Evolutionary conservation across 495 filamentous ascomycete genomes (phyloP), one percentile per base, ranked within the genome.

Genomic region (Ascodesmis nigricans): DNA sequence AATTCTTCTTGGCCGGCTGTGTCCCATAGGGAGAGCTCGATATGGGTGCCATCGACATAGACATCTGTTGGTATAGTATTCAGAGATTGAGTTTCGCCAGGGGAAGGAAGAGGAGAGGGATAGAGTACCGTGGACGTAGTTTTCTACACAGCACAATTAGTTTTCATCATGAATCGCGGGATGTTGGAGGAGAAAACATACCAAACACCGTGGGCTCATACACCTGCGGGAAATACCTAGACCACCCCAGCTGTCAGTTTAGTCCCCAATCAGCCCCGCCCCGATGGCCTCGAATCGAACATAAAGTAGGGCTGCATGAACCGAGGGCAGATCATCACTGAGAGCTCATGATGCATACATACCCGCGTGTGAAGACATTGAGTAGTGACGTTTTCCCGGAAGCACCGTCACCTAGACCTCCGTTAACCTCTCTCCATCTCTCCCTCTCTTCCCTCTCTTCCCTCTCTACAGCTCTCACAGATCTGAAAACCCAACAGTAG

Each of bases 1-100:
- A 95, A 97, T 70, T 97, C 87, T 62, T 97, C 87, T 60, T 97
- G 87, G 10, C 87, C 87, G 19, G 87, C 87, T 0, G 87, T 97
- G 58, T 97, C 87, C 87, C 87, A 97, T 38, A 97, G 65, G 29
- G 81, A 91, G 38, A 97, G 64, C 55, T 97, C 87, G 55, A 97
- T 90, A 57, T 95, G 87, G 33, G 76, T 73, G 55, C 72, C 78
- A 53, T 97, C 87, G 55, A 97, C 87, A 57, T 87, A 97, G 52
- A 97, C 91, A 58, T 97, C 87, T 90, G 41, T n/a, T n/a, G n/a
- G n/a, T n/a, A n/a, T n/a, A n/a, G n/a, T 6, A 13, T 0, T 10
- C 25, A 28, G 25, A 28, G 25, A 10, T 28, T 28, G 2, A n/a
- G n/a, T 28, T n/a, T n/a, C n/a, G n/a, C n/a, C n/a, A n/a, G 14